Evolutionary conservation across 1,139 yeast genomes (phyloP).

Genomic region (Magnusiomyces suaveolens): DNA sequence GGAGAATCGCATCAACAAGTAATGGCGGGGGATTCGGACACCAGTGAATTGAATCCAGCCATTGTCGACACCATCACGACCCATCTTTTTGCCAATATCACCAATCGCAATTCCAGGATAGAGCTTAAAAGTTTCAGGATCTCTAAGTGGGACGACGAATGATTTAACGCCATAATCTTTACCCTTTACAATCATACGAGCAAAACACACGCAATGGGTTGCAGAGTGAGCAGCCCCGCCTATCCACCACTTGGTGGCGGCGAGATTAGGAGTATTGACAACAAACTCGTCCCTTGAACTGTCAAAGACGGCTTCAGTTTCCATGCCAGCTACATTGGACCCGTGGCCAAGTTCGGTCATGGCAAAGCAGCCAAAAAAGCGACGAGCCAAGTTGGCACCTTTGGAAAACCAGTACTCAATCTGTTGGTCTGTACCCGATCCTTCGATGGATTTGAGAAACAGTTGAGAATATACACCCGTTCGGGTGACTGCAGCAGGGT

Average conservation of each 20-base stretch:
- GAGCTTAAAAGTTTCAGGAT: constrained; percentile 52
- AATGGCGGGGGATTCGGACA: constrained; percentile 75
- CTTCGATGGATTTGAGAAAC: constrained; percentile 58
- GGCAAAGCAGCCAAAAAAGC: constrained; percentile 81
- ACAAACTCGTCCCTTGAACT: constrained; percentile 53
- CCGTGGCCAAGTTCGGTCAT: constrained; percentile 96
- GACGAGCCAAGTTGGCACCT: constrained; percentile 56
- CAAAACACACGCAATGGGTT: constrained; percentile 72
- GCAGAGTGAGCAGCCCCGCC: constrained; percentile 97
- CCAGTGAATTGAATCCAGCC: constrained; percentile 88
- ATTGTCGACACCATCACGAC: constrained; percentile 66
- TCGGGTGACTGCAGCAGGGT: constrained; percentile 58
- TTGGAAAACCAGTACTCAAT: constrained; percentile 61
- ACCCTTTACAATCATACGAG: constrained; percentile 70
- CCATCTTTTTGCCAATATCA: constrained; percentile 92
- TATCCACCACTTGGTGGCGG: constrained; percentile 97
- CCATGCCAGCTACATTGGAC: constrained; percentile 83
- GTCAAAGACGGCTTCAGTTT: constrained; percentile 83
- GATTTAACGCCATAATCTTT: constrained; percentile 86
- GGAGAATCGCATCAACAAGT: constrained; percentile 73
- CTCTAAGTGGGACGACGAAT: constrained; percentile 82
- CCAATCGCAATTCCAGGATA: constrained; percentile 76
- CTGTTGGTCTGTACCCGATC: constrained; percentile 59
- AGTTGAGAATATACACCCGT: constrained; percentile 64
- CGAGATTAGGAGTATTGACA: constrained; percentile 78